Base-by-base conservation (phyloP, 352 stramenopile species). In the Phytopythium kandeliae region DNA sequence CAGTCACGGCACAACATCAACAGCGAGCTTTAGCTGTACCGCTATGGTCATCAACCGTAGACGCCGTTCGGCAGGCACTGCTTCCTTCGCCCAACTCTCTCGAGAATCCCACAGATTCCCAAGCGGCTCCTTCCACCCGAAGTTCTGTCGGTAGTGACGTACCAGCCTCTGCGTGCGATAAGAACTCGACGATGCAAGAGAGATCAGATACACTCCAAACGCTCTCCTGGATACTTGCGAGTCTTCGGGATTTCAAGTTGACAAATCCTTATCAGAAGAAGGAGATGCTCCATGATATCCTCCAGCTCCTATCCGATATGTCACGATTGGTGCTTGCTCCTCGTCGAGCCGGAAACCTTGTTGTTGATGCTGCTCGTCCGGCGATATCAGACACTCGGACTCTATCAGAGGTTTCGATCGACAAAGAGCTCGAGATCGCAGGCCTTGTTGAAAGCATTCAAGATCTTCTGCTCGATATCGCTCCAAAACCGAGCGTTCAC, bases 201-300 rank as follows among this genome's bases (percentile, higher is more conserved):
- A 69, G 69, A n/a, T 34, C 52, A 5, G 31, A 85, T 43, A 74
- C 67, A 0, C 57, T 86, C 19, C 69, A 77, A 48, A 60, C 76
- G 15, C 49, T 81, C 0, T 56, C 78, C 3, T 57, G 54, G 7
- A 44, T 88, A 30, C 42, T 88, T 0, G 42, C 37, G 13, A 62
- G 68, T 19, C 17, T 84, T 12, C 30, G 60, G 0, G 71, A 81
- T 13, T 24, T 55, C 22, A 34, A 26, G 6, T 24, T 53, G 3
- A 57, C 59, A 19, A 3, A 58, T 13, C 0, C 33, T 4, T n/a
- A n/a, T n/a, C 67, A 84, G 24, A 53, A 66, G 49, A 67, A 63
- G 24, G 61, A 78, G 26, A 65, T 88, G 38, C 57, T 88, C n/a
- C 35, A 38, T 1, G 74, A 85, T 25, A 28, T 88, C 0, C 24